A percentile compares a stretch with the other conserved stretches of the same genome.
Evolutionary conservation across 202 grass and related monocot species (phyloP).

Genomic region (Cymbopogon flexuosus): DNA sequence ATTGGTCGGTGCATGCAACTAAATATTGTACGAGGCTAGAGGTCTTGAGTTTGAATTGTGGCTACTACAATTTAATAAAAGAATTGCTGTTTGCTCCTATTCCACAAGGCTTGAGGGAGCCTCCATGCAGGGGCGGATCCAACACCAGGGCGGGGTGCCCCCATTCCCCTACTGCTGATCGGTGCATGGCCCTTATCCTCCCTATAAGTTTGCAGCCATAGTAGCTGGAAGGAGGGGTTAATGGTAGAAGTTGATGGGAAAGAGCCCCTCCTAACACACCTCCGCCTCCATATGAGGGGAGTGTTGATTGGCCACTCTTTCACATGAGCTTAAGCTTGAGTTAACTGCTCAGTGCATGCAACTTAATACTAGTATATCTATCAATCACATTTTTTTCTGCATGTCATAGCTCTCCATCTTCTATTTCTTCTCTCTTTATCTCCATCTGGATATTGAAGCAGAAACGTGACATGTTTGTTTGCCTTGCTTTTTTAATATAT

Average conservation of each 20-base stretch:
- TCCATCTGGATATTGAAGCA: slow-evolving; percentile 15
- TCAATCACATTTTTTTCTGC: not conserved
- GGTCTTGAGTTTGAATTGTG: not conserved
- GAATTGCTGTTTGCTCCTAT: not conserved
- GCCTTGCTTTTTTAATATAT: not conserved
- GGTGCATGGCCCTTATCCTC: not conserved
- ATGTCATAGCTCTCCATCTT: not conserved
- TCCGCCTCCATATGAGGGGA: not conserved
- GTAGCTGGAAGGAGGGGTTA: not conserved
- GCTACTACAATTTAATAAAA: not conserved
- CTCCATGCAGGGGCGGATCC: not conserved
- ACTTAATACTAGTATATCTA: not conserved
- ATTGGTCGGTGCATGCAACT: not conserved
- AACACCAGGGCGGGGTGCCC: not conserved
- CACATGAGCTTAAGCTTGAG: not conserved
- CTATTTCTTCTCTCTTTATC: not conserved
- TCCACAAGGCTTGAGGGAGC: not conserved
- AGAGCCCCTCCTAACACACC: not conserved
- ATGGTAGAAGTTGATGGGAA: not conserved
- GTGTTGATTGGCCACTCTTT: not conserved
- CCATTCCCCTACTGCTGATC: not conserved
- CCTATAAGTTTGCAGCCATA: not conserved
- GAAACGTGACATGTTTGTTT: not conserved
- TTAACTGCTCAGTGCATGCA: not conserved
- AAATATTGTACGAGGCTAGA: not conserved